A percentile compares a stretch with the other conserved stretches of the same genome.
phyloP scores from a whole-genome alignment of 2,329 filamentous ascomycete genomes.

The Colletotrichum karsti region DNA sequence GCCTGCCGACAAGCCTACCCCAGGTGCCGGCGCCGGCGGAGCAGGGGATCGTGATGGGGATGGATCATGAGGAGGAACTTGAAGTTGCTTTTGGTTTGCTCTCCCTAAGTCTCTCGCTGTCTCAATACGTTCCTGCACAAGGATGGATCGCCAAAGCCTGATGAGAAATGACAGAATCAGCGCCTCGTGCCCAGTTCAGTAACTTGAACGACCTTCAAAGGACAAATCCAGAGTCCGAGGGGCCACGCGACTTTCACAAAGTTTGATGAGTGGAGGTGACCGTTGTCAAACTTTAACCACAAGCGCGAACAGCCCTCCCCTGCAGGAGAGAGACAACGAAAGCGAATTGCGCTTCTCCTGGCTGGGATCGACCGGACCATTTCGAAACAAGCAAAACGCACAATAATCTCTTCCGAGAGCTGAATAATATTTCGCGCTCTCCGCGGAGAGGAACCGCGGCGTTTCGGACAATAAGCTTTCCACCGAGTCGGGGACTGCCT shows the following conservation, averaged over 20 bases:
- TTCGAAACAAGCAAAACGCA: not conserved
- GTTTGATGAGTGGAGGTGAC: conserved; percentile 11
- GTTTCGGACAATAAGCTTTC: not conserved
- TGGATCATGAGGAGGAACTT: not conserved
- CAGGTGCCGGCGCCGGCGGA: not conserved
- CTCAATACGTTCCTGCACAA: not conserved
- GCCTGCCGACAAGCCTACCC: not conserved
- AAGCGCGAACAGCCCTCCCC: not conserved
- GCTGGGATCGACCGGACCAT: conserved; percentile 1
- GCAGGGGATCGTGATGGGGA: too few relatives aligned
- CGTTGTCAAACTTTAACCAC: not conserved
- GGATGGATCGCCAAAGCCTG: not conserved
- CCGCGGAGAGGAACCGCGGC: not conserved
- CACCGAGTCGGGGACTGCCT: not conserved
- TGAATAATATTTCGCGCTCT: not conserved
- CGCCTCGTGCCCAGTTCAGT: not conserved
- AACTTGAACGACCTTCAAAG: not conserved
- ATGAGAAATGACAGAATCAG: not conserved
- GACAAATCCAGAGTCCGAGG: not conserved
- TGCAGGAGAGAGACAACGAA: not conserved
- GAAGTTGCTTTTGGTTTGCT: not conserved
- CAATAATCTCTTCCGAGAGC: not conserved
- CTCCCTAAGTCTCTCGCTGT: not conserved
- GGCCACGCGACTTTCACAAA: not conserved
- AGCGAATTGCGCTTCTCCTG: not conserved